A percentile compares a stretch with the other conserved stretches of the same genome.
These are phyloP conservation scores for Circinella umbellata DNA, from an alignment of 371 early-diverging fungal species.

Conservation along the genomic window DNA sequence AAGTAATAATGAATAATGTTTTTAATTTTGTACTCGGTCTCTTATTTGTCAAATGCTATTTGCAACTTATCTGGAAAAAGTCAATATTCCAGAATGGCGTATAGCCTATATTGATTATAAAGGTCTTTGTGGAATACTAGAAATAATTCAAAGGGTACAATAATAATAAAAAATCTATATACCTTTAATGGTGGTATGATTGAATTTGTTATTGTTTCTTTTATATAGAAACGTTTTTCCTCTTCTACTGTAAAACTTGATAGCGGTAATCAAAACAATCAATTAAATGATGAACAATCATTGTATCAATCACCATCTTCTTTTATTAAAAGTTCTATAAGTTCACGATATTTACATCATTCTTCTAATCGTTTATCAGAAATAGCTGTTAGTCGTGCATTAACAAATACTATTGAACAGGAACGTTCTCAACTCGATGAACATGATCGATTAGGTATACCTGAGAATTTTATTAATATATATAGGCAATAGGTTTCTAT, in stretches of 20 bases:
- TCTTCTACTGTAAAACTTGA: too few relatives aligned
- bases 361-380: background rate
- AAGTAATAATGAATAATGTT: background rate
- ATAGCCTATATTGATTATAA: slow-evolving; percentile 75
- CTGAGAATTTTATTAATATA: too few relatives aligned
- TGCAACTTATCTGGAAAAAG: slow-evolving; percentile 69
- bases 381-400: background rate
- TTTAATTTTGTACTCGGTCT: background rate
- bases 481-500: too few relatives aligned
- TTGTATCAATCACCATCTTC: background rate
- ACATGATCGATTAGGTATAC: background rate
- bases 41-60: slow-evolving; percentile 67
- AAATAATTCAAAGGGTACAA: slow-evolving; percentile 48
- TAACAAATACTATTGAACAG: background rate
- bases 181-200: too few relatives aligned
- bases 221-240: too few relatives aligned
- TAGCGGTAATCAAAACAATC: too few relatives aligned
- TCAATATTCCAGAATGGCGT: slow-evolving; percentile 81
- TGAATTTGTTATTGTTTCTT: too few relatives aligned
- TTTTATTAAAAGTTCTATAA: background rate
- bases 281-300: background rate
- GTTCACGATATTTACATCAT: background rate
- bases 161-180: background rate
- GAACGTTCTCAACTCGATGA: slow-evolving; percentile 25
- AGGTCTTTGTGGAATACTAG: slow-evolving; percentile 64